Evolutionary conservation across 2,329 filamentous ascomycete genomes (phyloP).

Genomic region (Phoma herbarum): DNA sequence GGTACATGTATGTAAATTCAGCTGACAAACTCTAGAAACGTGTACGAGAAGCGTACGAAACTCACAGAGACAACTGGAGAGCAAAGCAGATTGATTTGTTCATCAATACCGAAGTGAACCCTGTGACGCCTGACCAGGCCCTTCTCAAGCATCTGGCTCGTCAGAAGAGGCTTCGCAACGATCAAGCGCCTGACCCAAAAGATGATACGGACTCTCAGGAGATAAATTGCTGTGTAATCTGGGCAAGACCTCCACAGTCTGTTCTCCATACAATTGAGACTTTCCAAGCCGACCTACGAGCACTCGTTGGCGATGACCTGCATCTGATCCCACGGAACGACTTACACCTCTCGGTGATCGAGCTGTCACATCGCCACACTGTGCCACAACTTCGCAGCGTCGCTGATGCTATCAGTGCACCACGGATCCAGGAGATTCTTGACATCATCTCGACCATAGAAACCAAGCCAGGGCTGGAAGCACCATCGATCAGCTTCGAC

Average conservation of each 20-base stretch:
- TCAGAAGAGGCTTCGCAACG: slow-evolving; percentile 1
- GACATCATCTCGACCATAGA: slow-evolving; percentile 10
- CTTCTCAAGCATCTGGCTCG: slow-evolving; percentile 22
- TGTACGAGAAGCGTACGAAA: slow-evolving; percentile 20
- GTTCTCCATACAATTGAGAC: slow-evolving; percentile 10
- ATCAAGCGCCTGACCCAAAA: neutral
- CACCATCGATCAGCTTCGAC: slow-evolving; percentile 24
- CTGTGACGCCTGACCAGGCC: slow-evolving; percentile 20
- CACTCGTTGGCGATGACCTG: slow-evolving; percentile 17
- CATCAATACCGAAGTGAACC: neutral
- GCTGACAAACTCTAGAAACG: neutral
- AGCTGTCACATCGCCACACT: slow-evolving; percentile 27
- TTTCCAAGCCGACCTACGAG: slow-evolving; percentile 5
- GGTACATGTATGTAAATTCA: no score
- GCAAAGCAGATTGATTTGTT: slow-evolving; percentile 18
- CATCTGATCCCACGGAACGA: slow-evolving; percentile 18
- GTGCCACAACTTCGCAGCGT: slow-evolving; percentile 16
- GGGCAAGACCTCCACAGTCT: slow-evolving; percentile 14
- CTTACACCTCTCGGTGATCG: slow-evolving; percentile 26
- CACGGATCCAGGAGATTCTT: slow-evolving; percentile 22
- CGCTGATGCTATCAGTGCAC: slow-evolving; percentile 10
- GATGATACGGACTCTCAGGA: slow-evolving; percentile 15
- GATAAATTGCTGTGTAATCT: slow-evolving; percentile 22
- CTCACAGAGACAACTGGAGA: slow-evolving; percentile 10
- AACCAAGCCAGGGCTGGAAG: slow-evolving; percentile 14